Conservation (phyloP, 2,329 filamentous ascomycete genomes). For the Ophiocordyceps sinensis region DNA sequence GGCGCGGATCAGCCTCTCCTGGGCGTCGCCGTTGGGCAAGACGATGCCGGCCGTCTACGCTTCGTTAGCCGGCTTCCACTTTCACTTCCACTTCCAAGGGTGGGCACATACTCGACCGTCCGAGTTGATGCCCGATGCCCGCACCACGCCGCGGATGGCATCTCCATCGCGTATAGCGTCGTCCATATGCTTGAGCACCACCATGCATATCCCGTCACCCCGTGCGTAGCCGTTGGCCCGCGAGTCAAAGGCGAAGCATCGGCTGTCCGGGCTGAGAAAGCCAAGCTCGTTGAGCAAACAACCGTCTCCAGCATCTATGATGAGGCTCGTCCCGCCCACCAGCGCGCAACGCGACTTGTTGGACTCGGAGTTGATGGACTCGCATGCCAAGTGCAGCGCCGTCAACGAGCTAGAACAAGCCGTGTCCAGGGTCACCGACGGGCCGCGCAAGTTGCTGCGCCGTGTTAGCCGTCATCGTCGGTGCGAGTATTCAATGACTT, state of each 20-base stretch:
- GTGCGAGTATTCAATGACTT: not conserved
- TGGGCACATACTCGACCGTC: not conserved
- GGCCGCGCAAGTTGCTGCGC: not conserved
- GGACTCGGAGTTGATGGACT: not conserved
- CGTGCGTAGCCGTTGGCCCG: constrained; percentile 1
- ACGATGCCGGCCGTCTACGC: not conserved
- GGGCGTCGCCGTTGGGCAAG: not conserved
- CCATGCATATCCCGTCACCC: not conserved
- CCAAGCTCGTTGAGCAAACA: not conserved
- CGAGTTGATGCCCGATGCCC: not conserved
- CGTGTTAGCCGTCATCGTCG: not conserved
- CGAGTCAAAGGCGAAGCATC: constrained; percentile 1
- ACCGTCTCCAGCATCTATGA: not conserved
- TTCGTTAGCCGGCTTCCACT: not conserved
- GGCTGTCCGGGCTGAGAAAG: not conserved
- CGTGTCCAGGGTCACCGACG: not conserved
- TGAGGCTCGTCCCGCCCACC: not conserved
- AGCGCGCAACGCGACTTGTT: not conserved
- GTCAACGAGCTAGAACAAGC: not conserved
- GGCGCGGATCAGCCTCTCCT: not conserved
- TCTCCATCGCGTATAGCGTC: not conserved
- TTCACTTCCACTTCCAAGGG: not conserved
- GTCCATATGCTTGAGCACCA: not conserved
- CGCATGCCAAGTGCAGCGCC: not conserved
- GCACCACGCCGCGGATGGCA: not conserved